Evolutionary conservation across 768 basidiomycete genomes (phyloP).

Genomic region (Chalciporus sphaerocephalus): DNA sequence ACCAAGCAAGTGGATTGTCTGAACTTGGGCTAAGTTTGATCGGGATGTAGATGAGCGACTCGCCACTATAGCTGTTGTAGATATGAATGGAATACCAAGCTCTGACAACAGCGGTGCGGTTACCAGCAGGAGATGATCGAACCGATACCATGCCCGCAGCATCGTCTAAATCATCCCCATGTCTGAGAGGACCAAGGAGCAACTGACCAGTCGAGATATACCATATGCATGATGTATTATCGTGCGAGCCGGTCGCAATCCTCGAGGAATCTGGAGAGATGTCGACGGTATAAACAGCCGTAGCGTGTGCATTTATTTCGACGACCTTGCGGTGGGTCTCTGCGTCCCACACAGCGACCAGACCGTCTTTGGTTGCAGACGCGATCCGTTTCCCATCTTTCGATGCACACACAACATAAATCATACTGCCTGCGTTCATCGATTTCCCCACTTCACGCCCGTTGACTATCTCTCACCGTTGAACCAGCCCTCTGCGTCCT

Average conservation of each 20-base stretch:
- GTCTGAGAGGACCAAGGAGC: no score
- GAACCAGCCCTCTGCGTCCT: neutral
- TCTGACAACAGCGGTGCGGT: neutral
- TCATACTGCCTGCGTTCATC: neutral
- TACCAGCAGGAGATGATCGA: constrained; percentile 12
- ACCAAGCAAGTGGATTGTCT: no score
- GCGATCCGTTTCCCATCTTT: constrained; percentile 10
- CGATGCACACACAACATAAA: neutral
- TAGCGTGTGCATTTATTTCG: constrained; percentile 2
- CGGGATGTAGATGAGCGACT: neutral
- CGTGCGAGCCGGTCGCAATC: constrained; percentile 7
- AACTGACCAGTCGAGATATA: constrained; percentile 6
- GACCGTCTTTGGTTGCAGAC: neutral
- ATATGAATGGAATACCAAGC: neutral
- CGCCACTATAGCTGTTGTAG: neutral
- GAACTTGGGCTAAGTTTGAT: neutral
- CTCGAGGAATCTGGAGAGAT: constrained; percentile 11
- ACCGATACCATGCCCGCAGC: neutral
- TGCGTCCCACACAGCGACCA: constrained; percentile 3
- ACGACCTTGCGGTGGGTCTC: neutral
- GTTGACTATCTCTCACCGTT: neutral
- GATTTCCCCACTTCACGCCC: neutral
- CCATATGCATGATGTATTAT: constrained; percentile 1
- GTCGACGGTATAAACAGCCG: constrained; percentile 1
- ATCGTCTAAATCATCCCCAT: no score